Evolutionary conservation across 495 filamentous ascomycete species (phyloP).

Genomic region (Neurospora tetraspora): DNA sequence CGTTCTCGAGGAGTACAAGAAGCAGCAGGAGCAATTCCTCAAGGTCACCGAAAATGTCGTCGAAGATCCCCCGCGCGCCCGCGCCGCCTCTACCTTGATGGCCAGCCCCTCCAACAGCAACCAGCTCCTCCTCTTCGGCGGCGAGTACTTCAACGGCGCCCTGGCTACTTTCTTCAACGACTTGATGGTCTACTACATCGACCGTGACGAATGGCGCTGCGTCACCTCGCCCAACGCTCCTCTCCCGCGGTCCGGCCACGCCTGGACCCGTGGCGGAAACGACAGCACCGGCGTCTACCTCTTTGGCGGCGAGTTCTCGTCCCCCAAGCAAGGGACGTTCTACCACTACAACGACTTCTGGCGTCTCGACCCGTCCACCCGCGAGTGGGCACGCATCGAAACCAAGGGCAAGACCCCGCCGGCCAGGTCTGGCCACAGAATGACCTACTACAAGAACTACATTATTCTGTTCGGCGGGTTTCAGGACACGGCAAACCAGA

Average conservation of each 20-base stretch:
- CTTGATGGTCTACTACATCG: constrained; percentile 81
- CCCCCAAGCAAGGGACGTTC: constrained; percentile 93
- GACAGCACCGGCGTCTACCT: constrained; percentile 71
- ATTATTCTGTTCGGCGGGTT: constrained; percentile 49
- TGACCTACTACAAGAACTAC: constrained; percentile 79
- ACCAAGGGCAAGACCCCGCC: constrained; percentile 79
- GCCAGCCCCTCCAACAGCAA: constrained; percentile 76
- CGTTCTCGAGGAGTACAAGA: constrained; percentile 86
- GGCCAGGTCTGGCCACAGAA: constrained; percentile 84
- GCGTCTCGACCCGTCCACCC: constrained; percentile 67
- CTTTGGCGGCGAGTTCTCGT: constrained; percentile 67
- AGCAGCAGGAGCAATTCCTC: constrained; percentile 78
- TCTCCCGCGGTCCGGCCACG: constrained; percentile 82
- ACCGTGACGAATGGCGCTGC: constrained; percentile 76
- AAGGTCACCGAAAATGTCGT: constrained; percentile 78
- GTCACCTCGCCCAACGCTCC: constrained; percentile 88
- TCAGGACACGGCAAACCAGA: constrained; percentile 88
- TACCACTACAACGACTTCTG: constrained; percentile 99
- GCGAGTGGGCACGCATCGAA: constrained; percentile 88
- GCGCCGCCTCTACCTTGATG: constrained; percentile 69
- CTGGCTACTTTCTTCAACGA: constrained; percentile 57
- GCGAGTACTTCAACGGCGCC: constrained; percentile 58
- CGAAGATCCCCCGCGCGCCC: constrained; percentile 62
- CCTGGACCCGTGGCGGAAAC: constrained; percentile 82
- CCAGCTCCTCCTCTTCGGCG: constrained; percentile 87